Evolutionary conservation across 306 rosid genomes (phyloP).

Genomic region (Trifolium repens): DNA sequence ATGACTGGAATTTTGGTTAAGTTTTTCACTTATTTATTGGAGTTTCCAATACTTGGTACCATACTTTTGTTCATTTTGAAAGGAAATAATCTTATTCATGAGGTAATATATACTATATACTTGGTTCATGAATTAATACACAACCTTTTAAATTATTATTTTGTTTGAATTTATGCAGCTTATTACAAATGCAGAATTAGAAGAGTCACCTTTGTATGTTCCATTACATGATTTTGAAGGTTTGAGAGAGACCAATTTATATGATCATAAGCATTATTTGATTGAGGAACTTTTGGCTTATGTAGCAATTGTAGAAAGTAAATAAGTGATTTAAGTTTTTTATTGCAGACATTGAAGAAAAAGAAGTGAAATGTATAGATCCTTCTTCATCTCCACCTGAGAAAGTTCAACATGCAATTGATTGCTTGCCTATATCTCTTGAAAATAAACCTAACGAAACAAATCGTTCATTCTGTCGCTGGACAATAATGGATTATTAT

Average conservation of each 20-base stretch:
- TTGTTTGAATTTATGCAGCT: constrained; percentile 59
- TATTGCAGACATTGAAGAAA: constrained; percentile 56
- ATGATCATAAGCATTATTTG: neutral
- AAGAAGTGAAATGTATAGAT: constrained; percentile 62
- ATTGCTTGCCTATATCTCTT: constrained; percentile 58
- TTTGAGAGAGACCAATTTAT: constrained; percentile 30
- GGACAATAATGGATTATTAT: constrained; percentile 82
- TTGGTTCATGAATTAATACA: neutral
- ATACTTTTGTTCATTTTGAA: constrained; percentile 66
- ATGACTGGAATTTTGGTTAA: constrained; percentile 80
- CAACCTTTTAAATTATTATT: neutral
- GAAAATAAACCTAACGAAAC: constrained; percentile 35
- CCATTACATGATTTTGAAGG: constrained; percentile 82
- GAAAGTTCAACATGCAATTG: constrained; percentile 62
- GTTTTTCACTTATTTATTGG: constrained; percentile 68
- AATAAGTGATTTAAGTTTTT: constrained; percentile 22
- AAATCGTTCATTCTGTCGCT: constrained; percentile 50
- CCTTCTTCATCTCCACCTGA: constrained; percentile 61
- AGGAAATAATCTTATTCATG: constrained; percentile 72
- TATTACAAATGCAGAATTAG: constrained; percentile 67
- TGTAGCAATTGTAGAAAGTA: neutral
- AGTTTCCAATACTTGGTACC: constrained; percentile 69
- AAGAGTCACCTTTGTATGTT: constrained; percentile 70
- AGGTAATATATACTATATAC: constrained; percentile 44
- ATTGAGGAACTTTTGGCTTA: neutral